These are phyloP conservation scores for Pterula multifida DNA, from an alignment of 1,284 basidiomycete genomes.

Conservation along the genomic window DNA sequence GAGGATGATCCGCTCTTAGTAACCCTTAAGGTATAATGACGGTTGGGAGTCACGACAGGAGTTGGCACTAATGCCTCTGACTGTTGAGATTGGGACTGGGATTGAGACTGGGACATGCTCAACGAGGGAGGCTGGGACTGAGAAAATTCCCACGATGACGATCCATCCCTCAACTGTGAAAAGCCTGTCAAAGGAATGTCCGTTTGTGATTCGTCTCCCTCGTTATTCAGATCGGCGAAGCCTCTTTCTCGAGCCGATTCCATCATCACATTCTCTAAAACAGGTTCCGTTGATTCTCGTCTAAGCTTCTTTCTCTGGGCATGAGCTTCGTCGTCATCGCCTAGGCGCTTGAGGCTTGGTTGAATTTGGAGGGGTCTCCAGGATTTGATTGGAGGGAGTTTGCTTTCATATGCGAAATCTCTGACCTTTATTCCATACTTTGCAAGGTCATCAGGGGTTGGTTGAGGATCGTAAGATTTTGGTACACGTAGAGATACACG, in stretches of 20 bases:
- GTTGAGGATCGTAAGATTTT: slow-evolving; percentile 19
- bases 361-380: slow-evolving; percentile 33
- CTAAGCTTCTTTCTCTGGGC: slow-evolving; percentile 23
- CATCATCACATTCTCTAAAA: slow-evolving; percentile 15
- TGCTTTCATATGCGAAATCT: slow-evolving; percentile 62
- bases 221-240: slow-evolving; percentile 18
- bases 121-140: slow-evolving; percentile 5
- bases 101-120: slow-evolving; percentile 14
- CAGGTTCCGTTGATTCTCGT: slow-evolving; percentile 39
- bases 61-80: slow-evolving; percentile 33
- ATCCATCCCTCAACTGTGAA: slow-evolving; percentile 9
- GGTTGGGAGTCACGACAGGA: slow-evolving; percentile 41
- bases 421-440: slow-evolving; percentile 50
- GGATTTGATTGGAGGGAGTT: slow-evolving; percentile 42
- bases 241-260: slow-evolving; percentile 15
- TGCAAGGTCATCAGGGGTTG: slow-evolving; percentile 24
- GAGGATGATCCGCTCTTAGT: slow-evolving; percentile 25
- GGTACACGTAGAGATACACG: slow-evolving; percentile 18
- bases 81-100: slow-evolving; percentile 27
- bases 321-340: slow-evolving; percentile 13
- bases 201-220: slow-evolving; percentile 6
- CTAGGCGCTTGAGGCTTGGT: slow-evolving; percentile 22
- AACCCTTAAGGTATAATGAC: slow-evolving; percentile 29
- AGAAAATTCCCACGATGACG: slow-evolving; percentile 3
- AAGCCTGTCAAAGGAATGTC: slow-evolving; percentile 8